phyloP scores from a whole-genome alignment of 805 yeast genomes.

The Nakazawaea wyomingensis region DNA sequence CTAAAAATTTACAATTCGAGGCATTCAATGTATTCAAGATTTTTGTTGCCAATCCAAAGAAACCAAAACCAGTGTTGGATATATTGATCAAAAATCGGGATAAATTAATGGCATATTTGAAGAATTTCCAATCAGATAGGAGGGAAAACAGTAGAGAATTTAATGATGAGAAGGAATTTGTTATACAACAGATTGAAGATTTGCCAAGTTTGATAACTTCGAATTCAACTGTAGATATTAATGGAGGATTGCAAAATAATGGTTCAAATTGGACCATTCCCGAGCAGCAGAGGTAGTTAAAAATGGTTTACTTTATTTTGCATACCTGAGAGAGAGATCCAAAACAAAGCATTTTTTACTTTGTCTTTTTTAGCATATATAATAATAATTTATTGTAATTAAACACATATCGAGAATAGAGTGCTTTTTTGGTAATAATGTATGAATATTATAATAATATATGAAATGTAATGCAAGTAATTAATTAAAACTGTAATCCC shows the following conservation, averaged over 20 bases:
- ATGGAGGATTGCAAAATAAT: not conserved
- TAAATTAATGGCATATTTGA: constrained; percentile 65
- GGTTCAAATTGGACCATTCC: not conserved
- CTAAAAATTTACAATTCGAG: constrained; percentile 83
- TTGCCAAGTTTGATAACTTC: constrained; percentile 51
- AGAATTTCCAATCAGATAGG: constrained; percentile 55
- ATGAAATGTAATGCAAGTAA: too few species aligned
- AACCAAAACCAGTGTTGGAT: constrained; percentile 73
- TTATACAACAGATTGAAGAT: constrained; percentile 66
- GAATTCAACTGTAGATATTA: constrained; percentile 7
- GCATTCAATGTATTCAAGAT: constrained; percentile 92
- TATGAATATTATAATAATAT: too few species aligned
- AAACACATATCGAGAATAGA: too few species aligned
- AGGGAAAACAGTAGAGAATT: constrained; percentile 57
- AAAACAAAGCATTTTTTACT: too few species aligned
- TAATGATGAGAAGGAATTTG: constrained; percentile 75
- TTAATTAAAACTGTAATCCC: constrained; percentile 11
- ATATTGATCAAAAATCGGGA: constrained; percentile 79
- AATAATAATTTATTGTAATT: too few species aligned
- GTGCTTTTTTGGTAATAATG: too few species aligned
- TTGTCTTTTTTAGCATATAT: too few species aligned
- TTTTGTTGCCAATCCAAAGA: constrained; percentile 94
- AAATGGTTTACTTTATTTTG: too few species aligned
- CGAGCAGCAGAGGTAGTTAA: not conserved
- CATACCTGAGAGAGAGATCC: too few species aligned